phyloP scores from a whole-genome alignment of 345 rosid species.

The Brassica rapa region DNA sequence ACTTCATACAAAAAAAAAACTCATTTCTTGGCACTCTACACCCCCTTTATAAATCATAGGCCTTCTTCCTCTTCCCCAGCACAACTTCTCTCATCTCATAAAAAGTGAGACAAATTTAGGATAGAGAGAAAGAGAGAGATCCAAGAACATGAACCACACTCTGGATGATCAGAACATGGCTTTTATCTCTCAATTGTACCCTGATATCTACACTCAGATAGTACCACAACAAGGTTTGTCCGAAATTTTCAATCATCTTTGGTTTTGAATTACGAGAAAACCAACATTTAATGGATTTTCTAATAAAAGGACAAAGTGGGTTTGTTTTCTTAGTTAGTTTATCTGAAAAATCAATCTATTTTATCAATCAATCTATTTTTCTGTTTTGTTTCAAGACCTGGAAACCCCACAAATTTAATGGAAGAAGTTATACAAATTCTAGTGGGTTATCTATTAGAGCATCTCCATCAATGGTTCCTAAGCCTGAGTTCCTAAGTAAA shows the following conservation, averaged over 20 bases:
- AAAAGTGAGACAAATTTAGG: conserved; percentile 39
- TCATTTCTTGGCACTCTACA: conserved; percentile 18
- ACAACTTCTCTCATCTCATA: conserved; percentile 41
- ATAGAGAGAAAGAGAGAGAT: conserved; percentile 5
- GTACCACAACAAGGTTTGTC: conserved; percentile 59
- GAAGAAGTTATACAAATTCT: conserved; percentile 14
- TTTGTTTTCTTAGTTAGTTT: conserved; percentile 4
- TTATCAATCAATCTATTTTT: background rate
- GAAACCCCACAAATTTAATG: background rate
- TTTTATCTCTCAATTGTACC: conserved; percentile 63
- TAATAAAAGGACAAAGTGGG: conserved; percentile 4
- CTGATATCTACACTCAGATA: conserved; percentile 49
- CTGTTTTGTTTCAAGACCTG: background rate
- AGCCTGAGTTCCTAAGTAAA: background rate
- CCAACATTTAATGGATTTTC: conserved; percentile 11
- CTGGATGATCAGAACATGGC: conserved; percentile 52
- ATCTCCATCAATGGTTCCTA: background rate
- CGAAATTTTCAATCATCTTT: background rate
- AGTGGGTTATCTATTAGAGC: conserved; percentile 4
- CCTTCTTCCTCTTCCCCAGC: conserved; percentile 42
- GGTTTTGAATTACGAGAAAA: background rate
- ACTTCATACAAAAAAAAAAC: background rate
- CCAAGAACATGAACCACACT: conserved; percentile 34
- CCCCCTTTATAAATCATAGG: conserved; percentile 42
- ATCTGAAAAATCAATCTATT: background rate